A percentile compares a stretch with the other conserved stretches of the same genome.
phyloP scores from a whole-genome alignment of 257 asterid genomes.

The Capsicum rhomboideum region DNA sequence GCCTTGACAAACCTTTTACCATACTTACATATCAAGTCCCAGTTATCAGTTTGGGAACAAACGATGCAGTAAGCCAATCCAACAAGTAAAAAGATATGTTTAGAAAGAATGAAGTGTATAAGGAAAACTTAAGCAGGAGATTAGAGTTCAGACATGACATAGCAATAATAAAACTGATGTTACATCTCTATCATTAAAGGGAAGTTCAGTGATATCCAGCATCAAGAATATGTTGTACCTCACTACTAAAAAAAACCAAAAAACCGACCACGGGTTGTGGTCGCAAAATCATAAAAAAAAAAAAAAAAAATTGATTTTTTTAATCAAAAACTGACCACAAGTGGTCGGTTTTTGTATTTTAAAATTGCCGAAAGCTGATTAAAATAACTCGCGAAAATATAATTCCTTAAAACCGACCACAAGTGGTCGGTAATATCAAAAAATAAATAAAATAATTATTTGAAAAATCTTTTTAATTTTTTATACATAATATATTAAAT shows the following conservation, averaged over 20 bases:
- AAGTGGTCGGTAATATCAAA: too few relatives aligned
- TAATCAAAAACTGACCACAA: too few relatives aligned
- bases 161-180: neutral
- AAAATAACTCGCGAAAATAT: too few relatives aligned
- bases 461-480: too few relatives aligned
- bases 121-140: neutral
- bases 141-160: neutral
- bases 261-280: too few relatives aligned
- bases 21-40: conserved; percentile 63
- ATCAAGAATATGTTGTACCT: neutral
- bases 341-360: too few relatives aligned
- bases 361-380: too few relatives aligned
- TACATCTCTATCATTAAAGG: neutral
- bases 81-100: conserved; percentile 3
- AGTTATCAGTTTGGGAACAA: conserved; percentile 52
- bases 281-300: too few relatives aligned
- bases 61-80: conserved; percentile 45
- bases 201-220: neutral
- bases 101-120: neutral
- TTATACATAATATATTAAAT: too few relatives aligned
- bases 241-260: neutral
- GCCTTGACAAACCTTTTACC: conserved; percentile 62
- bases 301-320: too few relatives aligned
- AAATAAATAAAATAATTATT: too few relatives aligned
- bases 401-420: too few relatives aligned